Percentiles rank a stretch among this genome's conserved stretches.
Evolutionary conservation across 495 filamentous ascomycete species (phyloP).

Genomic region (Physcia stellaris): DNA sequence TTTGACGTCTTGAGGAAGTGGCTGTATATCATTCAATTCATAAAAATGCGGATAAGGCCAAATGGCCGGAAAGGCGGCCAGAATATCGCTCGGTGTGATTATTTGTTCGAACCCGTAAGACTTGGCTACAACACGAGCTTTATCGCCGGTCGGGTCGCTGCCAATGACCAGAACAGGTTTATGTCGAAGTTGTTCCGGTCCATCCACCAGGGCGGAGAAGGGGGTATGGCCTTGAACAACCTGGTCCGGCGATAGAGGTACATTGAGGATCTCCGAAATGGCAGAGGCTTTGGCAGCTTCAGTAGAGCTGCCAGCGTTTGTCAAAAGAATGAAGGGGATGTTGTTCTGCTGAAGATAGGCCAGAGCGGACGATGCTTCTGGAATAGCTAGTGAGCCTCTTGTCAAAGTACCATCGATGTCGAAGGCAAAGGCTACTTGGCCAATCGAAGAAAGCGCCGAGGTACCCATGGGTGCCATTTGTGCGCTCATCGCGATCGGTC

Average conservation of each 20-base stretch:
- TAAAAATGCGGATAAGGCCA: slow-evolving; percentile 65
- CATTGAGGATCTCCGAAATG: slow-evolving; percentile 46
- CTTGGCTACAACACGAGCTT: slow-evolving; percentile 63
- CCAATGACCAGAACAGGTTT: slow-evolving; percentile 73
- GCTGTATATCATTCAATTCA: slow-evolving; percentile 48
- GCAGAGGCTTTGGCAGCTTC: slow-evolving; percentile 58
- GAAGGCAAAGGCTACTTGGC: no score
- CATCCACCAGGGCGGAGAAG: slow-evolving; percentile 43
- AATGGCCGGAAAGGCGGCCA: slow-evolving; percentile 54
- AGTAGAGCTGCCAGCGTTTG: slow-evolving; percentile 74
- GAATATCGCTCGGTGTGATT: slow-evolving; percentile 72
- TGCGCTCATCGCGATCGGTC: no score
- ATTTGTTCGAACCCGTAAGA: slow-evolving; percentile 79
- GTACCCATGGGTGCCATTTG: no score
- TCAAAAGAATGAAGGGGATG: slow-evolving; percentile 76
- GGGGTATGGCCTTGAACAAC: slow-evolving; percentile 82
- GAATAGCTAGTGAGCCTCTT: slow-evolving; percentile 65
- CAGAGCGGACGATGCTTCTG: slow-evolving; percentile 61
- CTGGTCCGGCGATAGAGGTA: slow-evolving; percentile 46
- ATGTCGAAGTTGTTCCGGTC: slow-evolving; percentile 33
- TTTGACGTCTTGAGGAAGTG: slow-evolving; percentile 39
- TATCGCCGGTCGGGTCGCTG: slow-evolving; percentile 61
- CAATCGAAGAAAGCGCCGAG: no score
- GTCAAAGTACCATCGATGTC: slow-evolving; percentile 95
- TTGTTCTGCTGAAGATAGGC: slow-evolving; percentile 49